Conservation (phyloP, 139 green algal species). For the Pleodorina starrii region DNA sequence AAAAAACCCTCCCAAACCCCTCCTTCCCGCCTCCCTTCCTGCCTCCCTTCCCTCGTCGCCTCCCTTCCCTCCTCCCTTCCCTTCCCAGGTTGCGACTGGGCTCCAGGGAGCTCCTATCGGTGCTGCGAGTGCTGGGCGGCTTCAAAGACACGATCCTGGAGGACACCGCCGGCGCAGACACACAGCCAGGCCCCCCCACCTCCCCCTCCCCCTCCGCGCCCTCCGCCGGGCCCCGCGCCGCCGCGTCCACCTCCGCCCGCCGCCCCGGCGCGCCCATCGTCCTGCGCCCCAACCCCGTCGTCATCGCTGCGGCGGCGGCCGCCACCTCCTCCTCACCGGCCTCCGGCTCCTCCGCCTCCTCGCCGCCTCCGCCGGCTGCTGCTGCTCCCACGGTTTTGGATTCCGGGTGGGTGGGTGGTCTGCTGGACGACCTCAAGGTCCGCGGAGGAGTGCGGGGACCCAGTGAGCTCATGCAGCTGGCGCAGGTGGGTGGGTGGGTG, state of each 20-base stretch:
- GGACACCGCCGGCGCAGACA: background rate
- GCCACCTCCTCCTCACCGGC: background rate
- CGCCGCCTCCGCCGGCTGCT: background rate
- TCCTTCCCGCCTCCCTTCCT: too few species aligned
- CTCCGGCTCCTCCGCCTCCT: background rate
- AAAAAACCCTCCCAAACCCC: too few species aligned
- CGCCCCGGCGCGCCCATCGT: background rate
- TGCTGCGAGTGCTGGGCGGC: background rate
- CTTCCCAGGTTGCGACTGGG: slow-evolving; percentile 11
- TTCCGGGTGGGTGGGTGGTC: background rate
- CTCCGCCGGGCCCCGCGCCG: background rate
- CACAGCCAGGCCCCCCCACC: background rate
- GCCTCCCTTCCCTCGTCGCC: background rate
- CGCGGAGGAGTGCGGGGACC: background rate
- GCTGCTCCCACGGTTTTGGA: background rate
- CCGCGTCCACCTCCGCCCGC: background rate
- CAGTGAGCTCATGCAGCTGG: slow-evolving; percentile 11
- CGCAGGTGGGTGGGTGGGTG: slow-evolving; percentile 7
- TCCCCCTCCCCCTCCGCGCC: background rate
- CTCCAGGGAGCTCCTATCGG: background rate
- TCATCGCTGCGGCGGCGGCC: background rate
- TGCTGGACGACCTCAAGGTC: slow-evolving; percentile 9
- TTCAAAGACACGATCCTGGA: background rate
- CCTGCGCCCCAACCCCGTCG: background rate
- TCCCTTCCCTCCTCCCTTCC: background rate